Conservation (phyloP, 2,329 filamentous ascomycete genomes). For the Phyllosticta citribraziliensis region DNA sequence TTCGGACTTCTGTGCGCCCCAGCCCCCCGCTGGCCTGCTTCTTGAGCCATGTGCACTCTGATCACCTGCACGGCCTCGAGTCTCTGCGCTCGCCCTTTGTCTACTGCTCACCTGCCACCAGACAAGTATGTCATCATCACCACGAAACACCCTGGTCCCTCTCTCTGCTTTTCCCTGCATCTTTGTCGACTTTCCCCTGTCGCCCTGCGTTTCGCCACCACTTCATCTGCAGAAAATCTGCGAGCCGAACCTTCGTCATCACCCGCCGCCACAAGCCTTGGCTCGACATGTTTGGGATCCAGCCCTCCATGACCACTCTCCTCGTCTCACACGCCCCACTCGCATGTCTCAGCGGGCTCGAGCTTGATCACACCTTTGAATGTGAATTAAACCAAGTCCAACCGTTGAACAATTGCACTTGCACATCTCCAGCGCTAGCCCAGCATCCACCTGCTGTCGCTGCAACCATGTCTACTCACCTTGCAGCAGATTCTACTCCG, state of each 20-base stretch:
- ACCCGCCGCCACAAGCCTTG: neutral
- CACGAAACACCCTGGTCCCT: neutral
- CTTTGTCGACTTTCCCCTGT: neutral
- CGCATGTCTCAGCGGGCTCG: neutral
- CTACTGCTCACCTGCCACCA: conserved; percentile 80
- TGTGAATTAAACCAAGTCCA: neutral
- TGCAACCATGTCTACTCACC: neutral
- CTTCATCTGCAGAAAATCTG: neutral
- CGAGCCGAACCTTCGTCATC: neutral
- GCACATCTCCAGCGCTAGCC: neutral
- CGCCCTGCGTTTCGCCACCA: neutral
- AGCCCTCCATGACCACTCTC: neutral
- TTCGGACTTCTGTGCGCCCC: conserved; percentile 47
- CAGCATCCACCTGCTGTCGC: neutral
- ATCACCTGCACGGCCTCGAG: conserved; percentile 77
- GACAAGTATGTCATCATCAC: conserved; percentile 43
- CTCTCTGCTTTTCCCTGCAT: neutral
- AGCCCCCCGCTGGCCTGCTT: conserved; percentile 71
- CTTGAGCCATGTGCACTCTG: conserved; percentile 84
- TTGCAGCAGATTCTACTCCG: conserved; percentile 54
- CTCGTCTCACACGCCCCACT: neutral
- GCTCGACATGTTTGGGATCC: neutral
- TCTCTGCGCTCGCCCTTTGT: conserved; percentile 69
- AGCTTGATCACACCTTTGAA: neutral
- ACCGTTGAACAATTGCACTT: neutral